Percentiles rank a stretch among this genome's conserved stretches.
phyloP scores from a whole-genome alignment of 1,284 basidiomycete genomes.

The Ceratorhiza oryzae-sativae region DNA sequence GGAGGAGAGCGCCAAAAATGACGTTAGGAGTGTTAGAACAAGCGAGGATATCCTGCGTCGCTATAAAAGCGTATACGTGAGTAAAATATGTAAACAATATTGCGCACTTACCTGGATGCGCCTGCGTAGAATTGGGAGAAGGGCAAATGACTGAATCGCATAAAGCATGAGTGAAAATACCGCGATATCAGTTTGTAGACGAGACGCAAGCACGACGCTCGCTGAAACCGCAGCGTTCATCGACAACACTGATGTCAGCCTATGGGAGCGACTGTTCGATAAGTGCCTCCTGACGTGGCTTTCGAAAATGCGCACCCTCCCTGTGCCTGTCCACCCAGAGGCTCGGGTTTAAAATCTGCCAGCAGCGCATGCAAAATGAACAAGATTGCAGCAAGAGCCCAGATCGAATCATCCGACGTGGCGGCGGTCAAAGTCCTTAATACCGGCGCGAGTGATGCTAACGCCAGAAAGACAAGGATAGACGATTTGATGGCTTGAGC shows the following conservation, averaged over 20 bases:
- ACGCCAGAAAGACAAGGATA: slow-evolving; percentile 84
- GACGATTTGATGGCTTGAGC: slow-evolving; percentile 51
- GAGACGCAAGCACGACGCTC: slow-evolving; percentile 92
- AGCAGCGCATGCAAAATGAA: slow-evolving; percentile 69
- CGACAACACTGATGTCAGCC: slow-evolving; percentile 87
- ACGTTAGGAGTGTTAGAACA: slow-evolving; percentile 61
- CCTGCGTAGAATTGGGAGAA: slow-evolving; percentile 83
- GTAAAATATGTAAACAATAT: slow-evolving; percentile 40
- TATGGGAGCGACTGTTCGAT: slow-evolving; percentile 51
- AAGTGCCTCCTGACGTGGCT: slow-evolving; percentile 41
- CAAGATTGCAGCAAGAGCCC: slow-evolving; percentile 81
- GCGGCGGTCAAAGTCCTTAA: slow-evolving; percentile 91
- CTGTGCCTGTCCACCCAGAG: slow-evolving; percentile 46
- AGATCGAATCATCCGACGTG: slow-evolving; percentile 96
- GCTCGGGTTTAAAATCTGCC: slow-evolving; percentile 65
- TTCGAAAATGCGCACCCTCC: slow-evolving; percentile 53
- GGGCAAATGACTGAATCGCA: slow-evolving; percentile 83
- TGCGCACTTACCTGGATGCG: slow-evolving; percentile 69
- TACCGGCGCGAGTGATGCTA: slow-evolving; percentile 91
- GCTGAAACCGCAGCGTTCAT: slow-evolving; percentile 95
- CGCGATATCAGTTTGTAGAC: slow-evolving; percentile 80
- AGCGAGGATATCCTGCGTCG: slow-evolving; percentile 56
- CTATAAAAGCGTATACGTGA: slow-evolving; percentile 44
- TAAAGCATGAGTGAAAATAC: slow-evolving; percentile 92
- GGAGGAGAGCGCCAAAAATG: slow-evolving; percentile 58